These are phyloP conservation scores for Capsella rubella DNA, from an alignment of 441 rosid genomes.

Conservation along the genomic window DNA sequence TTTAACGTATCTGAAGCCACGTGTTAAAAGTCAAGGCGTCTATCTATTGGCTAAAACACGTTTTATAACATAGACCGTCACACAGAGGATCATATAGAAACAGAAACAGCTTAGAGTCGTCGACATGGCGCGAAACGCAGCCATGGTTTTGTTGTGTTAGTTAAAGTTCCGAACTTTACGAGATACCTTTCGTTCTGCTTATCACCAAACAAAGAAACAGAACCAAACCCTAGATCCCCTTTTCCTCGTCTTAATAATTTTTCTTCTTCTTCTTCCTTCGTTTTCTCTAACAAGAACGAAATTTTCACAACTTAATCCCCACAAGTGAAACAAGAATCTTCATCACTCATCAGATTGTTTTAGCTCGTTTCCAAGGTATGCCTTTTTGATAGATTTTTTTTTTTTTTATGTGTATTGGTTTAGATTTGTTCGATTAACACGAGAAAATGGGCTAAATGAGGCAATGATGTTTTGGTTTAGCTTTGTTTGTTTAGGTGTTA, in stretches of 20 bases:
- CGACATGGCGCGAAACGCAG: conserved; percentile 48
- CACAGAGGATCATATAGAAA: conserved; percentile 5
- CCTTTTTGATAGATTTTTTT: neutral
- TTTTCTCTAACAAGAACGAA: conserved; percentile 20
- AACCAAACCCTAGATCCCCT: conserved; percentile 48
- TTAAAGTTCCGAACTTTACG: conserved; percentile 44
- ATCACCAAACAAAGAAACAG: conserved; percentile 7
- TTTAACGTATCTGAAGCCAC: conserved; percentile 23
- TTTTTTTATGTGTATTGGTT: neutral
- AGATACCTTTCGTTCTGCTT: conserved; percentile 38
- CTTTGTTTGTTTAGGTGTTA: conserved; percentile 28
- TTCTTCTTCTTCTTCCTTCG: neutral
- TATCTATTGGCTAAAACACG: conserved; percentile 24
- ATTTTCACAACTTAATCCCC: conserved; percentile 22
- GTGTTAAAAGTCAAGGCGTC: neutral
- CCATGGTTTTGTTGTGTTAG: conserved; percentile 41
- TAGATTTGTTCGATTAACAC: neutral
- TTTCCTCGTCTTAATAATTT: conserved; percentile 9
- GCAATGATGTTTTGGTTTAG: conserved; percentile 7
- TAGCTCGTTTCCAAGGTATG: conserved; percentile 15
- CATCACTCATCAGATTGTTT: conserved; percentile 22
- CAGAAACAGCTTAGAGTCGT: conserved; percentile 11
- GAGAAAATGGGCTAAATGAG: neutral
- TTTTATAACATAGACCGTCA: neutral
- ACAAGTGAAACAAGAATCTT: neutral